Evolutionary conservation across 768 basidiomycete genomes (phyloP).

Genomic region (Tulasnella sp.): DNA sequence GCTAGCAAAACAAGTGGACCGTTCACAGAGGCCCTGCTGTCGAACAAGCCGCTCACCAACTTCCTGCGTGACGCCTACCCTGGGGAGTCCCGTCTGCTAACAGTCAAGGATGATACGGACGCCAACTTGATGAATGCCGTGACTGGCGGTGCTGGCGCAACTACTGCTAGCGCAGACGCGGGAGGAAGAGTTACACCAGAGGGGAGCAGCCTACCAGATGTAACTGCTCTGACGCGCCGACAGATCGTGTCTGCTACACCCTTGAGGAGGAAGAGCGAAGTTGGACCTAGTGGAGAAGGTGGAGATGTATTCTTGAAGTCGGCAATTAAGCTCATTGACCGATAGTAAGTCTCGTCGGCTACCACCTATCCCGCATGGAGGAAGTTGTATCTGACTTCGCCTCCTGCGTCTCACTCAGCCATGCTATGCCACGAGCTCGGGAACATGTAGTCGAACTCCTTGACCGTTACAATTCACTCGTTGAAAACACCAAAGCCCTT

Average conservation of each 20-base stretch:
- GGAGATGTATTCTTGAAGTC: conserved; percentile 29
- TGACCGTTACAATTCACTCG: conserved; percentile 5
- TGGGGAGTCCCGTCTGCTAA: conserved; percentile 21
- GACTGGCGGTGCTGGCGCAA: conserved; percentile 3
- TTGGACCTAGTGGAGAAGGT: conserved; percentile 21
- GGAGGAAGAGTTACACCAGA: conserved; percentile 15
- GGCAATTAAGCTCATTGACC: conserved; percentile 28
- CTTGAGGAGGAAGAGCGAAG: conserved; percentile 25
- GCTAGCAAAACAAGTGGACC: neutral
- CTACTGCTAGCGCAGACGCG: neutral
- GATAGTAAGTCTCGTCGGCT: conserved; percentile 26
- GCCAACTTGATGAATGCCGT: neutral
- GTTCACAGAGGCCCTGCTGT: conserved; percentile 23
- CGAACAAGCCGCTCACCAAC: conserved; percentile 22
- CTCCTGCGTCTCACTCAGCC: conserved; percentile 12
- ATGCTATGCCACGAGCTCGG: conserved; percentile 27
- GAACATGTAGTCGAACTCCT: conserved; percentile 24
- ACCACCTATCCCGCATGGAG: neutral
- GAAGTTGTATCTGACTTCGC: neutral
- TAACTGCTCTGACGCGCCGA: conserved; percentile 19
- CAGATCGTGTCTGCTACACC: conserved; percentile 30
- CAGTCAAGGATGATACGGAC: conserved; percentile 13
- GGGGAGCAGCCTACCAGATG: conserved; percentile 6
- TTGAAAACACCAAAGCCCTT: conserved; percentile 17
- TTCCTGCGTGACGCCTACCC: conserved; percentile 24